phyloP scores from a whole-genome alignment of 148 eudicot genomes.

The Camellia granthamiana region DNA sequence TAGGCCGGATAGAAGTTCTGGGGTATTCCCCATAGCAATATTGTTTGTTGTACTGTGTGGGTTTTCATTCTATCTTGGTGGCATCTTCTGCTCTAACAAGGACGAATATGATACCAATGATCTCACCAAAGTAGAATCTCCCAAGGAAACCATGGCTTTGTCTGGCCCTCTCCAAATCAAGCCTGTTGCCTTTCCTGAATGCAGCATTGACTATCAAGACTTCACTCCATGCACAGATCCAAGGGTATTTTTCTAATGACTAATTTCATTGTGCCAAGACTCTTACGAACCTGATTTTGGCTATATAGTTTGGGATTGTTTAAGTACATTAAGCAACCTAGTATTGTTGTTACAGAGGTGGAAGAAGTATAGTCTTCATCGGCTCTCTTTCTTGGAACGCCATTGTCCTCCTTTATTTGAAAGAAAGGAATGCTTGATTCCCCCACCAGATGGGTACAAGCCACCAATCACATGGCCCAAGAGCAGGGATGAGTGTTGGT shows the following conservation, averaged over 20 bases:
- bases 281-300: not conserved
- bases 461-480: conserved; percentile 91
- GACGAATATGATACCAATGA: conserved; percentile 29
- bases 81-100: conserved; percentile 61
- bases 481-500: conserved; percentile 93
- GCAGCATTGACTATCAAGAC: conserved; percentile 65
- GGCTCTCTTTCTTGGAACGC: conserved; percentile 84
- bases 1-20: conserved; percentile 53
- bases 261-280: not conserved
- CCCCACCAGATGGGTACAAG: conserved; percentile 96
- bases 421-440: conserved; percentile 82
- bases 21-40: conserved; percentile 48
- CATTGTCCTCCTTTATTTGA: conserved; percentile 88
- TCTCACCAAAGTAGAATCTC: conserved; percentile 25
- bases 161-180: conserved; percentile 47
- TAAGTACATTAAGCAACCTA: not conserved
- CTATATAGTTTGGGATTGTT: not conserved
- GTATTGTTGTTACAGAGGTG: conserved; percentile 57
- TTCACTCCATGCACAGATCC: conserved; percentile 99
- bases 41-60: conserved; percentile 68
- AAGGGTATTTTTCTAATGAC: conserved; percentile 38
- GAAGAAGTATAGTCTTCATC: conserved; percentile 68
- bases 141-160: conserved; percentile 22
- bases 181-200: conserved; percentile 60
- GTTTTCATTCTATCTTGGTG: conserved; percentile 84